Evolutionary conservation across 768 basidiomycete genomes (phyloP).

Genomic region (Neoboletus subvelutipes): DNA sequence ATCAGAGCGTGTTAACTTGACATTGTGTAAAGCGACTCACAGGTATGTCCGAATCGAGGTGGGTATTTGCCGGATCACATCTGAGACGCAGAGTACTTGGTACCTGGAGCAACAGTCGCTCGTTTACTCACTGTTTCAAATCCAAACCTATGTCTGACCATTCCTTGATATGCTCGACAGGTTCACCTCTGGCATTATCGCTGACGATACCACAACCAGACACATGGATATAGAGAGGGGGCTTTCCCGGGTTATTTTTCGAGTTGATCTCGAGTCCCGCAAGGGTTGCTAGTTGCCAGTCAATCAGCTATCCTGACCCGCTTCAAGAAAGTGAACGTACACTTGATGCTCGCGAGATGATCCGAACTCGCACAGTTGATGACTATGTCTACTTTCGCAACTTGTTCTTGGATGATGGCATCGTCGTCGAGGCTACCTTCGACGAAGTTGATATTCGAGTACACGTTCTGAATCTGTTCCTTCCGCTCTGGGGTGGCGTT

Average conservation of each 20-base stretch:
- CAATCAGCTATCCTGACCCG: background rate
- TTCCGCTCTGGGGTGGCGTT: slow-evolving; percentile 32
- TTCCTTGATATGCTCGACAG: slow-evolving; percentile 30
- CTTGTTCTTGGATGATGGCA: slow-evolving; percentile 36
- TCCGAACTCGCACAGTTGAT: slow-evolving; percentile 44
- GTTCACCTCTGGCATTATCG: slow-evolving; percentile 42
- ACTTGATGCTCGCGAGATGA: slow-evolving; percentile 34
- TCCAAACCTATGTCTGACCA: slow-evolving; percentile 41
- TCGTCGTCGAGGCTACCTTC: slow-evolving; percentile 41
- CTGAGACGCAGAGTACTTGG: slow-evolving; percentile 10
- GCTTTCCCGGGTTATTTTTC: slow-evolving; percentile 34
- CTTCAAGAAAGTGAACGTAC: slow-evolving; percentile 20
- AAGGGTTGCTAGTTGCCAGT: slow-evolving; percentile 33
- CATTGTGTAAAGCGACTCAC: slow-evolving; percentile 12
- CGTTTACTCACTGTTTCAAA: slow-evolving; percentile 27
- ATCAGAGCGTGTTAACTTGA: background rate
- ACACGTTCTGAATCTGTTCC: slow-evolving; percentile 32
- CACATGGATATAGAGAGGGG: slow-evolving; percentile 45
- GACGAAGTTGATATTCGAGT: slow-evolving; percentile 35
- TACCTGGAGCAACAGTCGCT: background rate
- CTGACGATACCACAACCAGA: slow-evolving; percentile 42
- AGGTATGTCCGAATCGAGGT: slow-evolving; percentile 35
- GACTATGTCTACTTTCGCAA: slow-evolving; percentile 37
- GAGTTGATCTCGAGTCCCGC: slow-evolving; percentile 39
- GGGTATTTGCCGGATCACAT: slow-evolving; percentile 31